These are phyloP conservation scores for Ceratobasidium sp. DNA, from an alignment of 1,284 basidiomycete genomes.

Conservation along the genomic window DNA sequence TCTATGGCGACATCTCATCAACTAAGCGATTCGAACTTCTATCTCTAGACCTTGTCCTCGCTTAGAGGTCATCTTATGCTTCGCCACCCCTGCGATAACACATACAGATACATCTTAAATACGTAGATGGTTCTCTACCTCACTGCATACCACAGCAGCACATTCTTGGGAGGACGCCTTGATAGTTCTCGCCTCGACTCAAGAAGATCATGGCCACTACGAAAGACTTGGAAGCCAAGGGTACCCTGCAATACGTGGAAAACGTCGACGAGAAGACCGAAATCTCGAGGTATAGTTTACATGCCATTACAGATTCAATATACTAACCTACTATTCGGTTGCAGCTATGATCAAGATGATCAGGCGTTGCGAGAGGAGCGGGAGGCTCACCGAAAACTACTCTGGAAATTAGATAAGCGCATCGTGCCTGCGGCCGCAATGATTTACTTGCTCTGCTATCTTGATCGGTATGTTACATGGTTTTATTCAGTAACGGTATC, in stretches of 20 bases:
- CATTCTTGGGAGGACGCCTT: not conserved
- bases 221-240: not conserved
- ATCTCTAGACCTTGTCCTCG: not conserved
- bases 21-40: not conserved
- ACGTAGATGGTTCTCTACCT: not conserved
- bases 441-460: conserved; percentile 56
- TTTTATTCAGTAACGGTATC: too few relatives aligned
- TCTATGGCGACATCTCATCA: not conserved
- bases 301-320: not conserved
- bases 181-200: not conserved
- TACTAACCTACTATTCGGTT: too few relatives aligned
- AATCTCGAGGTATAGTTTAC: not conserved
- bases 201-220: not conserved
- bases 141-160: not conserved
- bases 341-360: not conserved
- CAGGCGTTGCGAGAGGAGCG: conserved; percentile 1
- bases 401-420: conserved; percentile 41
- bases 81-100: not conserved
- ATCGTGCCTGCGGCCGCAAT: conserved; percentile 52
- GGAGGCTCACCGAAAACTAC: conserved; percentile 20
- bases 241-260: not conserved
- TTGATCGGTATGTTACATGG: conserved; percentile 51
- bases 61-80: not conserved
- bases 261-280: not conserved
- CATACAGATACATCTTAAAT: too few relatives aligned